A percentile compares a stretch with the other conserved stretches of the same genome.
These are phyloP conservation scores for Arxiozyma heterogenica DNA, from an alignment of 1,139 yeast species.

Conservation along the genomic window DNA sequence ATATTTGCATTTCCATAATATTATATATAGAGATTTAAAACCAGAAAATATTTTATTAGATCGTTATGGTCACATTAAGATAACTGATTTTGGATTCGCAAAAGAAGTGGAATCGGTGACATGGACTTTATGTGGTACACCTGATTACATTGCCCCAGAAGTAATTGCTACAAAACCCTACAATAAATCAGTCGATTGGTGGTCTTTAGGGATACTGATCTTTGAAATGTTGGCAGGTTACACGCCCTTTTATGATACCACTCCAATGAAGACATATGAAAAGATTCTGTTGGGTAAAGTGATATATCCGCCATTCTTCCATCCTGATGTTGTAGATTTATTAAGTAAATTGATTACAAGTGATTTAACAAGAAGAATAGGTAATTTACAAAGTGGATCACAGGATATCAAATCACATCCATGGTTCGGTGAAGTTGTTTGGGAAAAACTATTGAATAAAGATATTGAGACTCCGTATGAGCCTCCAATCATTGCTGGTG, in stretches of 20 bases:
- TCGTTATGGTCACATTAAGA: slow-evolving; percentile 87
- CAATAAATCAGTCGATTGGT: slow-evolving; percentile 97
- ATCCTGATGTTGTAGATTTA: slow-evolving; percentile 81
- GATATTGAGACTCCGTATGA: slow-evolving; percentile 97
- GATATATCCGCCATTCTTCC: slow-evolving; percentile 78
- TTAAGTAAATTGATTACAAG: slow-evolving; percentile 75
- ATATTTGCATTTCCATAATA: slow-evolving; percentile 82
- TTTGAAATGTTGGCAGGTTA: slow-evolving; percentile 97
- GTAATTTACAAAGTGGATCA: slow-evolving; percentile 86
- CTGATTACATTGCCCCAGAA: slow-evolving; percentile 97
- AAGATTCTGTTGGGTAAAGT: slow-evolving; percentile 84
- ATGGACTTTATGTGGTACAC: slow-evolving; percentile 96
- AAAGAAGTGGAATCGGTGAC: slow-evolving; percentile 91
- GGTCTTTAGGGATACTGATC: slow-evolving; percentile 91
- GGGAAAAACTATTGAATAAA: slow-evolving; percentile 83
- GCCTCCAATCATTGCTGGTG: slow-evolving; percentile 94
- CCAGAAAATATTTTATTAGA: slow-evolving; percentile 92
- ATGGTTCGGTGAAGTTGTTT: slow-evolving; percentile 92
- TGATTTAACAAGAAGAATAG: slow-evolving; percentile 82
- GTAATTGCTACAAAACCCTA: slow-evolving; percentile 95
- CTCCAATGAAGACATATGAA: slow-evolving; percentile 96
- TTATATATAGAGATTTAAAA: slow-evolving; percentile 88
- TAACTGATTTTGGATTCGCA: slow-evolving; percentile 96
- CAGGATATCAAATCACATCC: slow-evolving; percentile 84
- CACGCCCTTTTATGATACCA: slow-evolving; percentile 93